Conservation (phyloP, 2,329 filamentous ascomycete species). For the Verticillium dahliae region DNA sequence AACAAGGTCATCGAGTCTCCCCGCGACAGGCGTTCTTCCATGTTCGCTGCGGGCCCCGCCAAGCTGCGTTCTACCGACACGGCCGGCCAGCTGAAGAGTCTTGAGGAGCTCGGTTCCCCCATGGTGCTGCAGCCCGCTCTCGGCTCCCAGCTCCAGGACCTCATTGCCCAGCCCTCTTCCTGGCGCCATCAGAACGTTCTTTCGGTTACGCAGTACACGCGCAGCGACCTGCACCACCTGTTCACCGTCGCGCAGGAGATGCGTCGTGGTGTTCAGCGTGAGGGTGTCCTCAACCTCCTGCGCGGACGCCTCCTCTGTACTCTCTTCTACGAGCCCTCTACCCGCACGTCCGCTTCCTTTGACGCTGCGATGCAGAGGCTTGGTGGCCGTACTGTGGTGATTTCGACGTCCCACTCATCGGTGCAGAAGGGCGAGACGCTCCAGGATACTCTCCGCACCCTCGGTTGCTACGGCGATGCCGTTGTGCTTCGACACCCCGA, state of each 20-base stretch:
- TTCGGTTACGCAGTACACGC: conserved; percentile 84
- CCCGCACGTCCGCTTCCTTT: conserved; percentile 89
- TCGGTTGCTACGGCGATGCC: conserved; percentile 90
- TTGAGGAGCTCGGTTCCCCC: conserved; percentile 40
- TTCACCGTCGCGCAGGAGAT: conserved; percentile 98
- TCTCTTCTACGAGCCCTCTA: conserved; percentile 97
- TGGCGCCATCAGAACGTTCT: conserved; percentile 90
- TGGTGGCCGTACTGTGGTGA: conserved; percentile 76
- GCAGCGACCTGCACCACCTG: conserved; percentile 81
- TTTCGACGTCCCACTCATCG: conserved; percentile 78
- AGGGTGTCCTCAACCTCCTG: conserved; percentile 82
- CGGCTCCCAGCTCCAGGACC: conserved; percentile 58
- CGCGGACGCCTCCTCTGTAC: conserved; percentile 82
- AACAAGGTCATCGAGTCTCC: conserved; percentile 28
- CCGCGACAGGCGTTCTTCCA: conserved; percentile 22
- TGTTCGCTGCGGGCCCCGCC: conserved; percentile 21
- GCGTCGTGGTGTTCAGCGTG: conserved; percentile 87
- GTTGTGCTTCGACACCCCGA: conserved; percentile 93
- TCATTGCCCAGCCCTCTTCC: conserved; percentile 67
- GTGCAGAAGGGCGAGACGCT: conserved; percentile 92
- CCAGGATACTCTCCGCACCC: conserved; percentile 86
- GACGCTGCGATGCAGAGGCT: conserved; percentile 98
- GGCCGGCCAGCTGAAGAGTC: conserved; percentile 2
- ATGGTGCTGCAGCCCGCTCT: conserved; percentile 43
- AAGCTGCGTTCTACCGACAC: conserved; percentile 22